phyloP scores from a whole-genome alignment of 2,329 filamentous ascomycete genomes.

The Cryphonectria carpinicola region DNA sequence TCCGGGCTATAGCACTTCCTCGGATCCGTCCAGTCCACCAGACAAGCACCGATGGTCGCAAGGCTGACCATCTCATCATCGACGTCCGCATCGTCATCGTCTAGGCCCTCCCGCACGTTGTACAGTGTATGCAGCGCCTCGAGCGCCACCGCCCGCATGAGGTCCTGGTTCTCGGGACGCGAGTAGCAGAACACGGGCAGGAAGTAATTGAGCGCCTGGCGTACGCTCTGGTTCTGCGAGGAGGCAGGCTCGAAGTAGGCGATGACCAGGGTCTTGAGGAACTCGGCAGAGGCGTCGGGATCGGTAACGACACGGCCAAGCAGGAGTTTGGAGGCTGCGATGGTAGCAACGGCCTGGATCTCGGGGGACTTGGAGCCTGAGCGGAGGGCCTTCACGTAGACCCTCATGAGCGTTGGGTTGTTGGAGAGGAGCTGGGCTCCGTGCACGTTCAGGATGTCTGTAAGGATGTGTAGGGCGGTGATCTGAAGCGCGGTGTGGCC shows the following conservation, averaged over 20 bases:
- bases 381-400: conserved; percentile 83
- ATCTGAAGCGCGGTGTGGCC: conserved; percentile 89
- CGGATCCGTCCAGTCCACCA: conserved; percentile 95
- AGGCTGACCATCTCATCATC: conserved; percentile 80
- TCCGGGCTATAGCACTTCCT: conserved; percentile 69
- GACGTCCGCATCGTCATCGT: conserved; percentile 76
- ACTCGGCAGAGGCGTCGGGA: conserved; percentile 65
- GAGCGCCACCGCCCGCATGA: conserved; percentile 76
- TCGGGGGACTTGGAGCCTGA: conserved; percentile 69
- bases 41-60: conserved; percentile 75
- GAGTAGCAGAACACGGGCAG: conserved; percentile 93
- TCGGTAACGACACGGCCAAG: conserved; percentile 79
- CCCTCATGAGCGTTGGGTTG: conserved; percentile 75
- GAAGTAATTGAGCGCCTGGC: conserved; percentile 91
- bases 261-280: conserved; percentile 83
- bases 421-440: conserved; percentile 74
- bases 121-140: conserved; percentile 76
- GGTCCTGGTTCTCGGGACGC: conserved; percentile 76
- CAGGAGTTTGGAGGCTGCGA: conserved; percentile 83
- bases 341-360: conserved; percentile 80
- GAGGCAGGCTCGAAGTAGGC: conserved; percentile 90
- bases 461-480: conserved; percentile 87
- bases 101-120: conserved; percentile 71
- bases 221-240: conserved; percentile 75
- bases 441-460: conserved; percentile 89